phyloP scores from a whole-genome alignment of 2,329 filamentous ascomycete genomes.

The Fusarium guadeloupense region DNA sequence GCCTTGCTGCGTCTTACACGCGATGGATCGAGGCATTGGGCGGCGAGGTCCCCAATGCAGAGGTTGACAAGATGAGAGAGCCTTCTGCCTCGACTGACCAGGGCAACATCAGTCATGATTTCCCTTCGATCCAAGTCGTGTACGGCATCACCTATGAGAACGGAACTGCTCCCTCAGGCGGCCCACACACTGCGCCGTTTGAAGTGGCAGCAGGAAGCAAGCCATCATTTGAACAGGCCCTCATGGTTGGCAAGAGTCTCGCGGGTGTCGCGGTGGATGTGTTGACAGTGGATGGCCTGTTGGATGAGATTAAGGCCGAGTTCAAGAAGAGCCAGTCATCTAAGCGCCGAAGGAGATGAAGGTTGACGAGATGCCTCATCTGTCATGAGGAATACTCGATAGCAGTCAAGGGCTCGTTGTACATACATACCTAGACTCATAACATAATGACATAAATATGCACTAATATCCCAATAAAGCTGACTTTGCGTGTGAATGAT shows the following conservation, averaged over 20 bases:
- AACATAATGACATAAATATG: background rate
- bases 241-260: conserved; percentile 59
- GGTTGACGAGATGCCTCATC: background rate
- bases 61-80: conserved; percentile 40
- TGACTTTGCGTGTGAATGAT: background rate
- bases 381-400: no score
- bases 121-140: conserved; percentile 40
- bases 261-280: conserved; percentile 60
- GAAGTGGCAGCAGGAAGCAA: conserved; percentile 59
- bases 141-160: conserved; percentile 43
- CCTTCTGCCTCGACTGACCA: conserved; percentile 43
- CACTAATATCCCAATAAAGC: background rate
- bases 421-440: background rate
- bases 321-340: conserved; percentile 27
- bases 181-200: conserved; percentile 64
- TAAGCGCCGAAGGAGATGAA: background rate
- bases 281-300: conserved; percentile 52
- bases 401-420: background rate
- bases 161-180: conserved; percentile 37
- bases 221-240: conserved; percentile 56
- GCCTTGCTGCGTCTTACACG: conserved; percentile 38
- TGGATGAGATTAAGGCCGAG: conserved; percentile 44
- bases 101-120: conserved; percentile 45
- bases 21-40: conserved; percentile 38
- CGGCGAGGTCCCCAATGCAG: conserved; percentile 36